A percentile compares a stretch with the other conserved stretches of the same genome.
These are phyloP conservation scores for Hypoxylon sp. DNA, from an alignment of 2,329 filamentous ascomycete species.

Conservation along the genomic window DNA sequence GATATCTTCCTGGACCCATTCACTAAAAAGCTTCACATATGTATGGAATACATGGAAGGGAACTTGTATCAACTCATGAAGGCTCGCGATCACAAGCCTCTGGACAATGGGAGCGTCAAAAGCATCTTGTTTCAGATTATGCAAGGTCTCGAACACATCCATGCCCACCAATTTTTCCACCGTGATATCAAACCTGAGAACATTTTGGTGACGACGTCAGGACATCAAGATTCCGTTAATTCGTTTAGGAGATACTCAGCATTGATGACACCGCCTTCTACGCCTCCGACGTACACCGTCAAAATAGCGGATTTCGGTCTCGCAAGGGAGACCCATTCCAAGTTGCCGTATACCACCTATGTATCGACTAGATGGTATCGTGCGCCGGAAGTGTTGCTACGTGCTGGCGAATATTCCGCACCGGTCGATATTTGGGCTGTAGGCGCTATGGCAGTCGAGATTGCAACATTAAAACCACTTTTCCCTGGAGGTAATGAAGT, in stretches of 20 bases:
- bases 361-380: slow-evolving; percentile 99
- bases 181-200: slow-evolving; percentile 99
- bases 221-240: slow-evolving; percentile 83
- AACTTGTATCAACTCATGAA: slow-evolving; percentile 99
- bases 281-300: slow-evolving; percentile 92
- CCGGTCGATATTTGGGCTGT: slow-evolving; percentile 99
- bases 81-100: slow-evolving; percentile 91
- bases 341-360: slow-evolving; percentile 96
- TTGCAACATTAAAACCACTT: slow-evolving; percentile 94
- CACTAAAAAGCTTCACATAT: slow-evolving; percentile 96
- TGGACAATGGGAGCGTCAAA: slow-evolving; percentile 94
- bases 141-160: slow-evolving; percentile 95
- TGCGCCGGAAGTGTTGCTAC: slow-evolving; percentile 91
- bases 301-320: slow-evolving; percentile 99
- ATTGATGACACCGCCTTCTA: slow-evolving; percentile 93
- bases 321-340: slow-evolving; percentile 96
- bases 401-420: slow-evolving; percentile 96
- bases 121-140: slow-evolving; percentile 98
- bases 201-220: slow-evolving; percentile 94
- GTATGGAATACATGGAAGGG: slow-evolving; percentile 99
- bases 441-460: slow-evolving; percentile 98
- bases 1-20: slow-evolving; percentile 98
- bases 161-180: slow-evolving; percentile 97
- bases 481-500: slow-evolving; percentile 99
- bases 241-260: slow-evolving; percentile 94